A percentile compares a stretch with the other conserved stretches of the same genome.
Conservation (phyloP, 108 stramenopile genomes). For the Discostella pseudostelligera region DNA sequence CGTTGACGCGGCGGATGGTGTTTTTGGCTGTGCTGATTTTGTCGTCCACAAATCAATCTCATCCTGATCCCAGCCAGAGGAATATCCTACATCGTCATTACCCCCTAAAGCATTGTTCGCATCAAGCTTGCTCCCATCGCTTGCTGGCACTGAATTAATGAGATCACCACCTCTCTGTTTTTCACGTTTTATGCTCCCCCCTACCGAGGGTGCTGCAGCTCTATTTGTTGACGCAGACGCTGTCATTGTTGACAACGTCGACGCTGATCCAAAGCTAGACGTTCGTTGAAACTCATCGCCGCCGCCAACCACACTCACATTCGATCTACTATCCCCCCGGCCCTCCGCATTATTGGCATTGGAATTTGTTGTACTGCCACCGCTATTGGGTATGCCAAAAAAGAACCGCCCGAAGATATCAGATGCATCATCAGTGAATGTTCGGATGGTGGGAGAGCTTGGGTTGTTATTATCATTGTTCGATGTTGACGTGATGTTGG, state of each 20-base stretch:
- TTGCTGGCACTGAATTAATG: neutral
- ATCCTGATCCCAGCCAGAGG: constrained; percentile 46
- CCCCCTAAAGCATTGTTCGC: neutral
- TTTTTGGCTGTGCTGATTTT: neutral
- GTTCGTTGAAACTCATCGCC: constrained; percentile 3
- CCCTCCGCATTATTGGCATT: neutral
- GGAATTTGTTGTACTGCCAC: neutral
- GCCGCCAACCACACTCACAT: neutral
- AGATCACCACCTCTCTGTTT: neutral
- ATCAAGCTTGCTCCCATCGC: neutral
- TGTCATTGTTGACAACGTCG: constrained; percentile 20
- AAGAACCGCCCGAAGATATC: constrained; percentile 42
- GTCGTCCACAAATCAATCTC: constrained; percentile 47
- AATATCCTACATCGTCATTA: neutral
- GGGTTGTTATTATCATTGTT: constrained; percentile 9
- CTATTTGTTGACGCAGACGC: neutral
- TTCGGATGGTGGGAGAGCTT: constrained; percentile 10
- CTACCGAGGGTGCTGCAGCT: neutral
- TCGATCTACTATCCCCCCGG: neutral
- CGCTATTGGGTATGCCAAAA: constrained; percentile 22
- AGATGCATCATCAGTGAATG: constrained; percentile 42
- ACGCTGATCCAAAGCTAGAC: constrained; percentile 22
- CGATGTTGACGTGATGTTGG: neutral
- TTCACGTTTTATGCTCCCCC: neutral
- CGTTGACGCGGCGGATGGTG: neutral